phyloP scores from a whole-genome alignment of 2,329 filamentous ascomycete species.

The Fusarium sp. region DNA sequence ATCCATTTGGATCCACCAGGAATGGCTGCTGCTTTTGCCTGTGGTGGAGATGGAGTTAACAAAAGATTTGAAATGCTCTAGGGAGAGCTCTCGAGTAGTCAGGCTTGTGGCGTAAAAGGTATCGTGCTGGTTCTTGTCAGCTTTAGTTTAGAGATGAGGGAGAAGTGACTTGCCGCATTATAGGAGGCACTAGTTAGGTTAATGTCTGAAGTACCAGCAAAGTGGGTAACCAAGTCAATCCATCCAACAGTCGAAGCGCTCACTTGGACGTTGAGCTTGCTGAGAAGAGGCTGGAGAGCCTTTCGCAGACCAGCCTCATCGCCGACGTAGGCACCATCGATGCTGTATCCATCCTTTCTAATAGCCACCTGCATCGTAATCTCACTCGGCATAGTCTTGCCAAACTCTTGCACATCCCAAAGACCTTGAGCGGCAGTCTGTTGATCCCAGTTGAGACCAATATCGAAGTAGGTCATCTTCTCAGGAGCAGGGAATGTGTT shows the following conservation, averaged over 20 bases:
- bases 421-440: slow-evolving; percentile 35
- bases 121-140: slow-evolving; percentile 41
- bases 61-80: slow-evolving; percentile 41
- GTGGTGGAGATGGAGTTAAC: slow-evolving; percentile 40
- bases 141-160: rapidly evolving
- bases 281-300: slow-evolving; percentile 33
- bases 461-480: slow-evolving; percentile 38
- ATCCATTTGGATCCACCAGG: slow-evolving; percentile 47
- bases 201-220: slow-evolving; percentile 27
- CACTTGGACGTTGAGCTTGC: slow-evolving; percentile 28
- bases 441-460: slow-evolving; percentile 38
- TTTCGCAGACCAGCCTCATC: slow-evolving; percentile 28
- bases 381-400: slow-evolving; percentile 42
- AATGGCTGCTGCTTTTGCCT: slow-evolving; percentile 31
- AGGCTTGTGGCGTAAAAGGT: slow-evolving; percentile 49
- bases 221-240: slow-evolving; percentile 43
- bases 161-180: slow-evolving; percentile 29
- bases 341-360: slow-evolving; percentile 28
- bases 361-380: slow-evolving; percentile 45
- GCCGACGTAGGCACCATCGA: slow-evolving; percentile 45
- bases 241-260: slow-evolving; percentile 36
- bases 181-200: slow-evolving; percentile 43
- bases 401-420: slow-evolving; percentile 44
- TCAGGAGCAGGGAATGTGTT: slow-evolving; percentile 40
- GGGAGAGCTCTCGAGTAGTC: slow-evolving; percentile 36